These are phyloP conservation scores for Dentipellis fragilis DNA, from an alignment of 768 basidiomycete genomes.

Conservation along the genomic window DNA sequence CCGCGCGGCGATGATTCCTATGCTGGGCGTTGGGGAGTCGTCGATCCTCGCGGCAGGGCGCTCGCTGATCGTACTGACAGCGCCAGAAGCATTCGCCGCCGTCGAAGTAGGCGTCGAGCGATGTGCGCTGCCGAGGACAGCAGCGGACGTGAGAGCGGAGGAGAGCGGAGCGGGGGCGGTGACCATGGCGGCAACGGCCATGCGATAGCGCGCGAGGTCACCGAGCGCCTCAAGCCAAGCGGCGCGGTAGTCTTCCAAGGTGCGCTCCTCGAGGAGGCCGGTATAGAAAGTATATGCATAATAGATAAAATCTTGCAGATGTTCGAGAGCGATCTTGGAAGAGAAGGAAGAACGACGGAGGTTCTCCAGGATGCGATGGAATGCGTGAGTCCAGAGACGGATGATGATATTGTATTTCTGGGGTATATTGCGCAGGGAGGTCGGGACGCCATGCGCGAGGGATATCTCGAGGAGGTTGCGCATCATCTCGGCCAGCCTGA, in stretches of 20 bases:
- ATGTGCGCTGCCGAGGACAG: constrained; percentile 32
- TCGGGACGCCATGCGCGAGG: constrained; percentile 77
- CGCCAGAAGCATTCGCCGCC: constrained; percentile 4
- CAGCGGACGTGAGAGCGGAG: constrained; percentile 44
- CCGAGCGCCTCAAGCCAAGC: constrained; percentile 97
- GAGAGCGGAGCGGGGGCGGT: constrained; percentile 29
- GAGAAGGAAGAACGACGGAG: constrained; percentile 77
- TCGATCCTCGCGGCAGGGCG: constrained; percentile 17
- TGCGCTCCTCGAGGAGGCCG: constrained; percentile 74
- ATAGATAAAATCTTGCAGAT: constrained; percentile 89
- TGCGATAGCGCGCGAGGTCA: constrained; percentile 89
- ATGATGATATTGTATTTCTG: constrained; percentile 93
- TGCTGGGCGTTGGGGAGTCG: constrained; percentile 44
- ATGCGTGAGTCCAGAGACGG: constrained; percentile 85
- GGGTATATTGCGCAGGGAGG: constrained; percentile 82
- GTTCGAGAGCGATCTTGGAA: constrained; percentile 68
- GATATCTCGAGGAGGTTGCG: constrained; percentile 83
- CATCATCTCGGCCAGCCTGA: constrained; percentile 84
- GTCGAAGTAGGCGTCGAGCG: constrained; percentile 12
- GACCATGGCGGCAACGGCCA: constrained; percentile 89
- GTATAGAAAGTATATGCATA: constrained; percentile 95
- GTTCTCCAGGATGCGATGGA: constrained; percentile 84
- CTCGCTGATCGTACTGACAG: constrained; percentile 9
- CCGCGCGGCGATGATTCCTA: constrained; percentile 77
- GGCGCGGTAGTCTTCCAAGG: constrained; percentile 55